Base-by-base conservation (phyloP, 2,329 filamentous ascomycete species). In the Chaetomium strumarium region DNA sequence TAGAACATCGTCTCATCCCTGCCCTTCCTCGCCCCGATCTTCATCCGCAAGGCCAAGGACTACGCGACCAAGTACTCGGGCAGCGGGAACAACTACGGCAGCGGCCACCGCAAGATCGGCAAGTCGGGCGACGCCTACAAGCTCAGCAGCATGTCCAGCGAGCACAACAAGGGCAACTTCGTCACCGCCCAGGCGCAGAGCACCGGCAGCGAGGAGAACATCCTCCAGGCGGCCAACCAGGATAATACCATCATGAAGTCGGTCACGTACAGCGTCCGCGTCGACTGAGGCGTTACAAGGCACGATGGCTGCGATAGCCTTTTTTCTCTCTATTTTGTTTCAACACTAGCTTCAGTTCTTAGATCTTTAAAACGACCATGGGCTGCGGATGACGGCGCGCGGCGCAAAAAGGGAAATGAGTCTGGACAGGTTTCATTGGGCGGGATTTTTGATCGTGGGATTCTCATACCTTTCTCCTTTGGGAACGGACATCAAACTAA, bases 1-100 rank as follows among this genome's bases (percentile, higher is more conserved):
- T 49, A 75, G 72, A 75, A 75, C 58, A 71, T 75, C 58, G 72
- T 75, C 7, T 75, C 72, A 0, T 74, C 72, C 1, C 66, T 75
- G 1, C 72, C 72, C 0, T 75, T 75, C 62, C 64, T 75, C 0
- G 72, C 72, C 0, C 72, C 72, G 0, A 66, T 74, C 3, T 74
- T 68, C 56, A 55, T 75, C 40, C 68, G 63, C 24, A 73, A 73
- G 54, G 72, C 72, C 11, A 71, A 64, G 44, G 62, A 71, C 33
- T 75, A 74, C 58, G 67, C 68, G 17, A 68, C 61, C 52, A 74
- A 72, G 49, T 58, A 60, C 17, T 53, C 53, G 5, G 55, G 46
- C 38, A 60, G 58, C 44, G 52, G 61, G 17, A 66, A 63, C 55
- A 58, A 54, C 29, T 57, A 60, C 45, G 48, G 47, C 36, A 54